These are phyloP conservation scores for Aspergillus floridensis DNA, from an alignment of 2,329 filamentous ascomycete genomes.

Conservation along the genomic window DNA sequence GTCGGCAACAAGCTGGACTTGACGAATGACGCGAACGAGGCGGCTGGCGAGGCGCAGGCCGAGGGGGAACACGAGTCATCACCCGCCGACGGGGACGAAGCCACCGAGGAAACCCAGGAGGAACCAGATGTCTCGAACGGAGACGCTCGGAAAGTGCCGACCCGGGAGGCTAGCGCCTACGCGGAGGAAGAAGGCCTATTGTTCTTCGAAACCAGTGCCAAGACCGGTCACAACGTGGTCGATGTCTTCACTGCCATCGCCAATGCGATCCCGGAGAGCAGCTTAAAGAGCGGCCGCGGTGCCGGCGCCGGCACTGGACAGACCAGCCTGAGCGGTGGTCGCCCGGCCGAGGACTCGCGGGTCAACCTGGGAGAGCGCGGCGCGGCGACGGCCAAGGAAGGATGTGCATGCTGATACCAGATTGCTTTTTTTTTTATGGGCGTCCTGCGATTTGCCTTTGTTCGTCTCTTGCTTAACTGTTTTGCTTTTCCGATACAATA, in stretches of 20 bases:
- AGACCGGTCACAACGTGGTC: conserved; percentile 89
- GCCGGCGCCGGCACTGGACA: conserved; percentile 61
- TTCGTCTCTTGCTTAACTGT: conserved; percentile 1
- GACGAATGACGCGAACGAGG: conserved; percentile 58
- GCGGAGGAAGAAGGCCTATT: conserved; percentile 90
- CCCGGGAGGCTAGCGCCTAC: conserved; percentile 87
- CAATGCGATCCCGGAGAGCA: conserved; percentile 96
- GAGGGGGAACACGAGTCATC: conserved; percentile 41
- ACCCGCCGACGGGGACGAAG: conserved; percentile 35
- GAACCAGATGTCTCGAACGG: conserved; percentile 62
- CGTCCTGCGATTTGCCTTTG: background rate
- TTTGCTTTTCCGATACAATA: conserved; percentile 12
- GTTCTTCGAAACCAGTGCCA: conserved; percentile 98
- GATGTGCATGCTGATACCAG: conserved; percentile 73
- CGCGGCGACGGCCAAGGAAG: conserved; percentile 77
- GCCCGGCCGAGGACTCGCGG: conserved; percentile 55
- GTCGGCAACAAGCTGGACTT: conserved; percentile 97
- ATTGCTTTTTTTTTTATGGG: conserved; percentile 2
- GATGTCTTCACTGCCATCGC: conserved; percentile 98
- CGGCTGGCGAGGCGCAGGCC: conserved; percentile 27
- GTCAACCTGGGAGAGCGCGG: conserved; percentile 77
- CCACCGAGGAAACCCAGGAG: conserved; percentile 50
- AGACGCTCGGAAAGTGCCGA: conserved; percentile 82
- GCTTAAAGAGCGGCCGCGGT: conserved; percentile 83
- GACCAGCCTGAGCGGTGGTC: conserved; percentile 54